A percentile compares a stretch with the other conserved stretches of the same genome.
Conservation (phyloP, 2,329 filamentous ascomycete genomes). For the Colletotrichum nymphaeae region DNA sequence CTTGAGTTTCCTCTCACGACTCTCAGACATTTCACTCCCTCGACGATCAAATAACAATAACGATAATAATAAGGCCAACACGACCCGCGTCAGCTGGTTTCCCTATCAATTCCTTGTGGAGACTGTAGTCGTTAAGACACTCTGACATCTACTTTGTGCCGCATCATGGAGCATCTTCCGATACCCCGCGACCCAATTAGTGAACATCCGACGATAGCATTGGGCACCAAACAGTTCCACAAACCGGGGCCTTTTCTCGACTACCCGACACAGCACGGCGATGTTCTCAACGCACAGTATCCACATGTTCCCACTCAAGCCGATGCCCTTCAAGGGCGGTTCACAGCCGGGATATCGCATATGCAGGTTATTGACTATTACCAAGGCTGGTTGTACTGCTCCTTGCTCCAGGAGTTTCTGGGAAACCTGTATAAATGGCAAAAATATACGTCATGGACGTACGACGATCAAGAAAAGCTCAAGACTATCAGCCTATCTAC, state of each 20-base stretch:
- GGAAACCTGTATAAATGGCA: not conserved
- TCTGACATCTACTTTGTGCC: not conserved
- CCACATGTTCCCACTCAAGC: slow-evolving; percentile 24
- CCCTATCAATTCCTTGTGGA: too few relatives aligned
- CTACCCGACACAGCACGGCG: slow-evolving; percentile 17
- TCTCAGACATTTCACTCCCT: too few relatives aligned
- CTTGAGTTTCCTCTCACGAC: too few relatives aligned
- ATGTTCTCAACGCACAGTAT: not conserved
- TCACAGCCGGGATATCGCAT: not conserved
- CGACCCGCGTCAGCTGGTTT: too few relatives aligned
- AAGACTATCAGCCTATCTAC: not conserved
- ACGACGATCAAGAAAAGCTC: not conserved
- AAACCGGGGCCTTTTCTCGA: slow-evolving; percentile 16
- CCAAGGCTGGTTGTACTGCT: slow-evolving; percentile 22
- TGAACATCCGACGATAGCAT: not conserved
- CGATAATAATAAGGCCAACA: too few relatives aligned
- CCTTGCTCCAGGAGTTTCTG: slow-evolving; percentile 7
- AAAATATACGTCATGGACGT: not conserved
- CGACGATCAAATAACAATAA: too few relatives aligned
- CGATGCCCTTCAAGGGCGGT: slow-evolving; percentile 7
- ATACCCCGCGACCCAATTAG: slow-evolving; percentile 24
- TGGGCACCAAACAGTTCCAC: slow-evolving; percentile 1
- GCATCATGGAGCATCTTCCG: slow-evolving; percentile 25
- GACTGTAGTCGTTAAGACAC: not conserved
- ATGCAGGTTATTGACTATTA: slow-evolving; percentile 20